Evolutionary conservation across 306 rosid genomes (phyloP), one percentile per base, ranked within the genome.

Genomic region (Delonix regia): DNA sequence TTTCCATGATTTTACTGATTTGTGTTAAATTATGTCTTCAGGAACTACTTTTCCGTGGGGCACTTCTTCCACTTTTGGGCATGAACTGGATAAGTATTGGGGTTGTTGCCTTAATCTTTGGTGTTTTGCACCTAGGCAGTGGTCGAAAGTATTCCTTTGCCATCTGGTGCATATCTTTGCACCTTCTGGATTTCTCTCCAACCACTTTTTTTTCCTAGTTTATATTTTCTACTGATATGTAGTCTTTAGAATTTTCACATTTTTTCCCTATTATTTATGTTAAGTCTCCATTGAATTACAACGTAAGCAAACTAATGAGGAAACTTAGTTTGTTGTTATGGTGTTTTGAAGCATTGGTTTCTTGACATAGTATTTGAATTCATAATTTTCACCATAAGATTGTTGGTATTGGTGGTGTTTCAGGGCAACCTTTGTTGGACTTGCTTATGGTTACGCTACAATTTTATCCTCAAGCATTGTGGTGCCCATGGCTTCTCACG

Each of bases 351-450:
- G n/a, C 51, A 39, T 65, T 4, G 33, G 27, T 9, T 64, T 36
- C 19, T 22, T 68, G 55, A 33, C 11, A 14, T 59, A 25, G 27
- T 12, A 2, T n/a, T 25, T n/a, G 49, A 34, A 34, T 61, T 14
- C 7, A 2, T 8, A 7, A 1, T 19, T 42, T 62, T 11, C 15
- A 64, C 24, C 18, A 39, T 64, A 71, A 76, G 74, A 47, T 36
- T 75, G 25, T 52, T 83, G 74, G 82, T 81, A 8, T 9, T 49
- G 81, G 22, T 27, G 60, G 15, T 83, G 69, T 81, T 74, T 76
- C 90, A 95, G 99, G 99, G 97, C 98, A 85, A 91, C 94, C 71
- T 89, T 92, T 70, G 98, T 92, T 76, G 99, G 99, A 53, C 83
- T 95, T 69, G 87, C 88, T 30, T 95, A 92, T 84, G 98, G 98